These are phyloP conservation scores for Coemansia sp. DNA, from an alignment of 192 early-diverging fungal genomes.

Conservation along the genomic window DNA sequence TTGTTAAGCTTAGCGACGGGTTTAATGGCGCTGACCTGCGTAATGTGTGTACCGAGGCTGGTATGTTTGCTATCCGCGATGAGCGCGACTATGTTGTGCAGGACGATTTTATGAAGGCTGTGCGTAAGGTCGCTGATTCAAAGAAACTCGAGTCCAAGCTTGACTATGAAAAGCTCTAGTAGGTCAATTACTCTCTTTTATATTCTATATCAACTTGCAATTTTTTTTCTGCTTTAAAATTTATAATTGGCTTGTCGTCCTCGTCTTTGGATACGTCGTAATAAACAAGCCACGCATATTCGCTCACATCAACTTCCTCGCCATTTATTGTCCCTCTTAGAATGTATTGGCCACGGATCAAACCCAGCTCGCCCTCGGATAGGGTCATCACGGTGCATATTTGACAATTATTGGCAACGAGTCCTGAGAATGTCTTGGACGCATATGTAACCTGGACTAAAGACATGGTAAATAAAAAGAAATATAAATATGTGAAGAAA, in stretches of 20 bases:
- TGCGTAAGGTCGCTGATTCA: slow-evolving; percentile 94
- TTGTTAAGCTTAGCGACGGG: slow-evolving; percentile 96
- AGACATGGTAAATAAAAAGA: not conserved
- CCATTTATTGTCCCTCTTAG: not conserved
- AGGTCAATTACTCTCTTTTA: not conserved
- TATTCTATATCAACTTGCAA: not conserved
- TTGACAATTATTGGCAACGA: not conserved
- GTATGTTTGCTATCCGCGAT: slow-evolving; percentile 99
- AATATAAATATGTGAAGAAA: not conserved
- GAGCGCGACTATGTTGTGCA: slow-evolving; percentile 98
- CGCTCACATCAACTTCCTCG: not conserved
- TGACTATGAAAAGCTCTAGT: slow-evolving; percentile 83
- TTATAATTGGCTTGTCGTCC: not conserved
- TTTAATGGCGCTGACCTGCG: slow-evolving; percentile 99
- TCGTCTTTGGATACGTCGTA: not conserved
- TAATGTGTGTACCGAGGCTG: slow-evolving; percentile 99
- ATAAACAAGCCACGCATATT: not conserved
- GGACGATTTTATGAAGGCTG: slow-evolving; percentile 99
- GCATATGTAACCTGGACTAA: not conserved
- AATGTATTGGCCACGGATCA: not conserved
- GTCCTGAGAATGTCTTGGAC: not conserved
- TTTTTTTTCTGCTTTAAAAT: not conserved
- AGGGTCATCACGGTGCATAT: not conserved
- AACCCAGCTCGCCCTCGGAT: not conserved
- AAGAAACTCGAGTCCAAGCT: slow-evolving; percentile 95